Percentiles rank a stretch among this genome's conserved stretches.
Evolutionary conservation across 495 filamentous ascomycete genomes (phyloP).

Genomic region (Penicillium riverlandense): DNA sequence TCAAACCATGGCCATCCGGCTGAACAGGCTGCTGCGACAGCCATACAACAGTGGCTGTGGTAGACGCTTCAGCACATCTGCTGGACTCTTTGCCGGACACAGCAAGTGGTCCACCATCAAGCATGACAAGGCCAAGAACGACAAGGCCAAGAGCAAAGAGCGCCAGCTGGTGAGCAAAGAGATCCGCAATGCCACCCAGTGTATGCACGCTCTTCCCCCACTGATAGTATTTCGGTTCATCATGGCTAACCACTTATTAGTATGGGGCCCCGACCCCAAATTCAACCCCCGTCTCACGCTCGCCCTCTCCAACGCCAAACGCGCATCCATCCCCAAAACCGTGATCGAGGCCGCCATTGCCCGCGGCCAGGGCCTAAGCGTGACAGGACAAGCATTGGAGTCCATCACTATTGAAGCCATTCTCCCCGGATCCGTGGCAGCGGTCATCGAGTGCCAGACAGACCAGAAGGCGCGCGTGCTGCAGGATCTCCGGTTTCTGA

Average conservation of each 20-base stretch:
- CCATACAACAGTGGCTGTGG: slow-evolving; percentile 5
- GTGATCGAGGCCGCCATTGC: slow-evolving; percentile 78
- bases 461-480: slow-evolving; percentile 70
- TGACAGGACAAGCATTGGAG: slow-evolving; percentile 66
- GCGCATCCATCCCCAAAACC: slow-evolving; percentile 75
- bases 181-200: slow-evolving; percentile 46
- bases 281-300: slow-evolving; percentile 67
- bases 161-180: slow-evolving; percentile 44
- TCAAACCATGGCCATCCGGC: slow-evolving; percentile 10
- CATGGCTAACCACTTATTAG: slow-evolving; percentile 16
- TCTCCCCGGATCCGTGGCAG: slow-evolving; percentile 65
- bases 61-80: slow-evolving; percentile 45
- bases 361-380: slow-evolving; percentile 75
- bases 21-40: slow-evolving; percentile 9
- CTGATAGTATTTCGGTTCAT: neutral
- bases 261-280: slow-evolving; percentile 61
- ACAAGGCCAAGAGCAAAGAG: slow-evolving; percentile 49
- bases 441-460: slow-evolving; percentile 78
- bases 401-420: slow-evolving; percentile 74
- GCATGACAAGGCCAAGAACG: slow-evolving; percentile 83
- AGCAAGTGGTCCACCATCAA: slow-evolving; percentile 93
- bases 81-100: slow-evolving; percentile 58
- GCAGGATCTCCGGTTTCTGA: slow-evolving; percentile 56
- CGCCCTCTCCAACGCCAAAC: slow-evolving; percentile 73
- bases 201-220: slow-evolving; percentile 19